Evolutionary conservation across 2,329 filamentous ascomycete species (phyloP).

Genomic region (Epichloe bromicola): DNA sequence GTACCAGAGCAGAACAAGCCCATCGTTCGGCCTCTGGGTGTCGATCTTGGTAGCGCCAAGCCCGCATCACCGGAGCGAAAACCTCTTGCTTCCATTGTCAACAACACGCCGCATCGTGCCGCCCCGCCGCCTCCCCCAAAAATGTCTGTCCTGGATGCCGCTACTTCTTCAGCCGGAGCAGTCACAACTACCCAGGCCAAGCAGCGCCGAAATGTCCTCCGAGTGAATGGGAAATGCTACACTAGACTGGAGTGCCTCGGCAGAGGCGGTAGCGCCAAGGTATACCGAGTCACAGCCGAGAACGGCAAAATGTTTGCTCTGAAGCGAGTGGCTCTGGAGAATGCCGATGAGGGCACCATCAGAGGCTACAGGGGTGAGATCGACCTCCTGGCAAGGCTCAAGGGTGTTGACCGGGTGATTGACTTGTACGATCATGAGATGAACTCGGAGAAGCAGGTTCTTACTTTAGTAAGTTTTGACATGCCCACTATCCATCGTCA

Average conservation of each 20-base stretch:
- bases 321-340: constrained; percentile 83
- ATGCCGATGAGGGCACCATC: constrained; percentile 73
- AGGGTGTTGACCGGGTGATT: constrained; percentile 80
- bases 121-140: constrained; percentile 85
- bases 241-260: constrained; percentile 84
- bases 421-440: constrained; percentile 85
- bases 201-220: constrained; percentile 71
- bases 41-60: constrained; percentile 26
- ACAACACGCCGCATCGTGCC: constrained; percentile 63
- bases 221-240: constrained; percentile 83
- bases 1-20: constrained; percentile 43
- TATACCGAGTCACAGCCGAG: constrained; percentile 93
- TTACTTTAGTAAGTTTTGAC: constrained; percentile 57
- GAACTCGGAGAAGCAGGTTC: constrained; percentile 78
- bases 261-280: constrained; percentile 82
- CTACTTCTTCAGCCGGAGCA: constrained; percentile 71
- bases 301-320: constrained; percentile 92
- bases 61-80: constrained; percentile 41
- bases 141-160: constrained; percentile 91
- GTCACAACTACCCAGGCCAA: constrained; percentile 57
- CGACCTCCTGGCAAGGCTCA: constrained; percentile 70
- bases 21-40: constrained; percentile 35
- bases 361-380: constrained; percentile 92
- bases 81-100: constrained; percentile 38
- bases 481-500: not conserved